Percentiles rank a stretch among this genome's conserved stretches.
Evolutionary conservation across 2,329 filamentous ascomycete species (phyloP).

Genomic region (Ophiostoma quercus): DNA sequence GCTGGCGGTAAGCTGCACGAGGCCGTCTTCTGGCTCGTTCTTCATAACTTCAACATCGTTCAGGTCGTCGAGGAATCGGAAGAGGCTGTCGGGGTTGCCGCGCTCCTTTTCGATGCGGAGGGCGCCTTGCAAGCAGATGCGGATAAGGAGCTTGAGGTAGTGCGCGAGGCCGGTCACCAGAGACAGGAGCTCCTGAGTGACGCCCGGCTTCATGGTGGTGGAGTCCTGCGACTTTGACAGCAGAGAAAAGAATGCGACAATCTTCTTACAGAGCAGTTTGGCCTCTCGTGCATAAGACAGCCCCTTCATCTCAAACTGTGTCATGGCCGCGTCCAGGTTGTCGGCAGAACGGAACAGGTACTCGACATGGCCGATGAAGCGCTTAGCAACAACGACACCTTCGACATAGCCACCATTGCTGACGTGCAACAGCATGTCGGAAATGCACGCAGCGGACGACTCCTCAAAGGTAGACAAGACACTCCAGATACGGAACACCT

Average conservation of each 20-base stretch:
- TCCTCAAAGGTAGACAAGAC: constrained; percentile 96
- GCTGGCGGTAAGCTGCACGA: constrained; percentile 58
- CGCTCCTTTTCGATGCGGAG: constrained; percentile 86
- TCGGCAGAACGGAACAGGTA: constrained; percentile 87
- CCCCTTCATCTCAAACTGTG: constrained; percentile 65
- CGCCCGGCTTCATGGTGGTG: constrained; percentile 82
- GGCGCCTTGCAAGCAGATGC: constrained; percentile 91
- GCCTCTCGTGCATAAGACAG: constrained; percentile 90
- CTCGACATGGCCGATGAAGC: constrained; percentile 94
- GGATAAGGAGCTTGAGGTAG: constrained; percentile 93
- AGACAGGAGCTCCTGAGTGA: constrained; percentile 96
- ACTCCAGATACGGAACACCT: constrained; percentile 97
- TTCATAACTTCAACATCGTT: constrained; percentile 75
- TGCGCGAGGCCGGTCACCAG: constrained; percentile 93
- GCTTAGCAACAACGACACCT: constrained; percentile 88
- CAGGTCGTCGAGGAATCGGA: constrained; percentile 77
- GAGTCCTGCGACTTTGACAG: constrained; percentile 92
- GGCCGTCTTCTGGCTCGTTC: constrained; percentile 51
- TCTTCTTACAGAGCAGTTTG: constrained; percentile 99
- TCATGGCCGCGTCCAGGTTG: constrained; percentile 70
- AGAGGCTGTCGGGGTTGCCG: constrained; percentile 66
- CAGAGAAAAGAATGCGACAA: constrained; percentile 94
- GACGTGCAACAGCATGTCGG: constrained; percentile 96
- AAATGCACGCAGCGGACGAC: constrained; percentile 95
- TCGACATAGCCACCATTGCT: constrained; percentile 97